Evolutionary conservation across 345 rosid species (phyloP), one percentile per base, ranked within the genome.

Genomic region (Lepidium didymum): DNA sequence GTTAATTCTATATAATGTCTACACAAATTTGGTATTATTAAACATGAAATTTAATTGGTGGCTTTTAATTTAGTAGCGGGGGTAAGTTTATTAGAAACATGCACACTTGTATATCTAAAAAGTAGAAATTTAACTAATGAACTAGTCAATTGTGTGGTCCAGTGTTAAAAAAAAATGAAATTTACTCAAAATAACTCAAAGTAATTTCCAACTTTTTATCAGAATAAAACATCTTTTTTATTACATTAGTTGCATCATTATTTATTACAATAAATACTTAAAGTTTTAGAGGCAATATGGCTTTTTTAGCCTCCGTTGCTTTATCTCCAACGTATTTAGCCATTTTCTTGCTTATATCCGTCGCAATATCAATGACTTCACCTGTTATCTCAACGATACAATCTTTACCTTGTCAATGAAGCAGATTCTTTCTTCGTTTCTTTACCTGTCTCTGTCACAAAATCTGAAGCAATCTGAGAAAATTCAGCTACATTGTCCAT

Each of bases 231-330:
- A 36, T 37, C 0, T n/a, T 14, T 52, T 56, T 35, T 35, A 3
- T 10, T 16, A 55, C 15, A 55, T 2, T n/a, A n/a, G n/a, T n/a
- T 34, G n/a, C 57, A n/a, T 51, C 56, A 29, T 10, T 53, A 53
- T 8, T 31, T 53, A 3, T 53, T 53, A n/a, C n/a, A n/a, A n/a
- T n/a, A n/a, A n/a, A n/a, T 45, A n/a, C n/a, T 38, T 40, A 44
- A 6, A 27, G 5, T 29, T 73, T 73, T 14, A 61, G 72, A 65
- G 77, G 77, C 45, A 34, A 19, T 21, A 73, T 56, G 2, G 77
- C 67, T 14, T 73, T 66, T 73, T 73, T 73, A 2, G 51, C 67
- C 13, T 73, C 47, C 3, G 61, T 6, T 15, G 77, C 77, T 41
- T 23, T 65, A 21, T 73, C 77, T 49, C 44, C 67, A 0, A 65